Conservation (phyloP, 148 eudicot species). For the Tetragonia tetragonoides region DNA sequence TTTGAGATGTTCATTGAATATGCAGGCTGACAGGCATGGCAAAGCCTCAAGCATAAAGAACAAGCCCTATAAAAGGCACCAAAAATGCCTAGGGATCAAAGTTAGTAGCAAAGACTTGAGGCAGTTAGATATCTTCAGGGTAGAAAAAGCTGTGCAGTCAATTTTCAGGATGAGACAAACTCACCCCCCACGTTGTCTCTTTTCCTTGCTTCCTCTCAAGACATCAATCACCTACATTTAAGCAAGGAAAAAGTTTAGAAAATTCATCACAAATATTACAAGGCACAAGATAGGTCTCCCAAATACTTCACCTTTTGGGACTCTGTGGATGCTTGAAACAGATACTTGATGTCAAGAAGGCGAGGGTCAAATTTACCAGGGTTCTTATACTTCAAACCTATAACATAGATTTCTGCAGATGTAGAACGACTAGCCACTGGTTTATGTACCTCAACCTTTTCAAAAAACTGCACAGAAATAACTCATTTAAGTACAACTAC, state of each 20-base stretch:
- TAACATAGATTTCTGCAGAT: slow-evolving; percentile 87
- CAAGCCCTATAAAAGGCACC: neutral
- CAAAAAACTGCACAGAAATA: slow-evolving; percentile 65
- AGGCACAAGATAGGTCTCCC: neutral
- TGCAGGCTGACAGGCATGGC: neutral
- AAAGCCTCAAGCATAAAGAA: neutral
- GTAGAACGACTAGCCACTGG: slow-evolving; percentile 89
- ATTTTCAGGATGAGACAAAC: neutral
- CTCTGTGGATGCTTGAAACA: slow-evolving; percentile 75
- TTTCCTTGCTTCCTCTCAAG: slow-evolving; percentile 61
- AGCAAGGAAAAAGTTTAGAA: neutral
- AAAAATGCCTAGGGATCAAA: neutral
- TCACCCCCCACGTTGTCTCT: slow-evolving; percentile 89
- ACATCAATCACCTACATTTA: slow-evolving; percentile 61
- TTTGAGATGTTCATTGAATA: neutral
- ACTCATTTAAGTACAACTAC: slow-evolving; percentile 1
- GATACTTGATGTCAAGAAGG: slow-evolving; percentile 82
- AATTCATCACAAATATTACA: neutral
- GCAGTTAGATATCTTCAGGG: neutral
- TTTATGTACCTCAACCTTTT: slow-evolving; percentile 89
- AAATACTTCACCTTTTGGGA: slow-evolving; percentile 58
- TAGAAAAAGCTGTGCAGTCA: neutral
- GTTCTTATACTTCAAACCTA: slow-evolving; percentile 80
- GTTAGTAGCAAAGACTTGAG: neutral
- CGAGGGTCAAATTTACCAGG: slow-evolving; percentile 97